Conservation (phyloP, 345 rosid species). For the Aquilaria yunnanensis region DNA sequence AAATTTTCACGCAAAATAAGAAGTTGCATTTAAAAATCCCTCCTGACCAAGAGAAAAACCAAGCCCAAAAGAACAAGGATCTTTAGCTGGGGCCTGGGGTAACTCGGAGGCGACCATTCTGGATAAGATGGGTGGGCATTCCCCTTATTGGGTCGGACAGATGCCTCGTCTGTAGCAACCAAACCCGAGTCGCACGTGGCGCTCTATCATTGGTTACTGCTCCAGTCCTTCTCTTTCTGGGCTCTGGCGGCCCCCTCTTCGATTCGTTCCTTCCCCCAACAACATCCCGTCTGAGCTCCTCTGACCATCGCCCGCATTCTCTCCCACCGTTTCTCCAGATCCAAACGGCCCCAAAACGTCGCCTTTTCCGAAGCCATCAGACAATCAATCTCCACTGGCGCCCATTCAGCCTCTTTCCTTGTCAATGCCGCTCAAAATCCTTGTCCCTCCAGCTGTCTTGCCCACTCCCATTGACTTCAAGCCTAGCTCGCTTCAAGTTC, state of each 20-base stretch:
- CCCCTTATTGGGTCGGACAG: too few relatives aligned
- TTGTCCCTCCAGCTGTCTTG: conserved; percentile 8
- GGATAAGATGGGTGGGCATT: too few relatives aligned
- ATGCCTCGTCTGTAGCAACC: too few relatives aligned
- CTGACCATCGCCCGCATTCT: background rate
- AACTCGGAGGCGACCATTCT: too few relatives aligned
- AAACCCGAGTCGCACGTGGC: too few relatives aligned
- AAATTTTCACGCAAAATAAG: too few relatives aligned
- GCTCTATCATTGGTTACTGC: too few relatives aligned
- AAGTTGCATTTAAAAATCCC: too few relatives aligned
- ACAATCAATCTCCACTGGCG: background rate
- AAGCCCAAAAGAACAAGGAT: too few relatives aligned
- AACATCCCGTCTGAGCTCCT: conserved; percentile 4
- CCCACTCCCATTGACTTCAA: background rate
- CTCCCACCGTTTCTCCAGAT: conserved; percentile 1
- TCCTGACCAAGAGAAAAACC: too few relatives aligned
- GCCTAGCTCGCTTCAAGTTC: background rate
- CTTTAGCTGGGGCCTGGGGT: too few relatives aligned
- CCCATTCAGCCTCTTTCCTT: background rate
- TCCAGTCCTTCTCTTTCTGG: too few relatives aligned
- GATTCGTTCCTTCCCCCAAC: conserved; percentile 26
- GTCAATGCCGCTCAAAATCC: conserved; percentile 10
- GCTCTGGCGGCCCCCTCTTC: conserved; percentile 3
- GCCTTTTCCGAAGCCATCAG: background rate
- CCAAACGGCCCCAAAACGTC: conserved; percentile 4